phyloP scores from a whole-genome alignment of 75 land plant species.

The Adiantum capillusveneris region DNA sequence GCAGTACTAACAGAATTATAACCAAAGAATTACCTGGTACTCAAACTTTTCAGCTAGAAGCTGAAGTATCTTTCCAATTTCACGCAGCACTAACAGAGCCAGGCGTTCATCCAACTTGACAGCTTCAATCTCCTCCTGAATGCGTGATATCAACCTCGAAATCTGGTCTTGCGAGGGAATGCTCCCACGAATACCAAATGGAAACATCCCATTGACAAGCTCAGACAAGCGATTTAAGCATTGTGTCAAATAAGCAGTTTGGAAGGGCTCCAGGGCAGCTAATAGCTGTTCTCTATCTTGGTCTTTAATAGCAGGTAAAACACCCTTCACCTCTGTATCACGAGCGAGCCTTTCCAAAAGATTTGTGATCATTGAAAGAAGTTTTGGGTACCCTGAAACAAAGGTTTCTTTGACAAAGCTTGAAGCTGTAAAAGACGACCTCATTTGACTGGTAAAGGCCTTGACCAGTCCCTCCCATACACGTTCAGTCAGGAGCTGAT shows the following conservation, averaged over 20 bases:
- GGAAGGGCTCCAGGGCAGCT: constrained; percentile 71
- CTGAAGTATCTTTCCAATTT: constrained; percentile 69
- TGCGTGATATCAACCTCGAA: constrained; percentile 64
- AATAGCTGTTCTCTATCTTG: constrained; percentile 75
- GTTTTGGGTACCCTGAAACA: constrained; percentile 77
- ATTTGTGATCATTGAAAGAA: constrained; percentile 66
- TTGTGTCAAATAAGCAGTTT: constrained; percentile 66
- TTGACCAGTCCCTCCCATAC: constrained; percentile 97
- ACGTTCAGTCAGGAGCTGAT: constrained; percentile 76
- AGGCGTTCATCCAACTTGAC: constrained; percentile 75
- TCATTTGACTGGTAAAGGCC: constrained; percentile 89
- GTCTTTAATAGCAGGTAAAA: constrained; percentile 64
- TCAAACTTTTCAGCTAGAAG: constrained; percentile 87
- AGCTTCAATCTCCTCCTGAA: constrained; percentile 95
- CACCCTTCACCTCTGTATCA: constrained; percentile 90
- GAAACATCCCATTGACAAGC: constrained; percentile 77
- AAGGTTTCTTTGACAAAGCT: constrained; percentile 95
- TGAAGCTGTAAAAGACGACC: constrained; percentile 89
- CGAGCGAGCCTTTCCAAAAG: constrained; percentile 77
- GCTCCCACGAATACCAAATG: constrained; percentile 68
- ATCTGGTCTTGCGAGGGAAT: constrained; percentile 91
- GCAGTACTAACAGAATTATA: no score
- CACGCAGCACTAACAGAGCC: constrained; percentile 71
- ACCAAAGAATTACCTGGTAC: constrained; percentile 62
- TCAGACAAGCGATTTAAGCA: constrained; percentile 74